Evolutionary conservation across 192 early-diverging fungal genomes (phyloP), one percentile per base, ranked within the genome.

Genomic region (Helicostylum pulchrum): DNA sequence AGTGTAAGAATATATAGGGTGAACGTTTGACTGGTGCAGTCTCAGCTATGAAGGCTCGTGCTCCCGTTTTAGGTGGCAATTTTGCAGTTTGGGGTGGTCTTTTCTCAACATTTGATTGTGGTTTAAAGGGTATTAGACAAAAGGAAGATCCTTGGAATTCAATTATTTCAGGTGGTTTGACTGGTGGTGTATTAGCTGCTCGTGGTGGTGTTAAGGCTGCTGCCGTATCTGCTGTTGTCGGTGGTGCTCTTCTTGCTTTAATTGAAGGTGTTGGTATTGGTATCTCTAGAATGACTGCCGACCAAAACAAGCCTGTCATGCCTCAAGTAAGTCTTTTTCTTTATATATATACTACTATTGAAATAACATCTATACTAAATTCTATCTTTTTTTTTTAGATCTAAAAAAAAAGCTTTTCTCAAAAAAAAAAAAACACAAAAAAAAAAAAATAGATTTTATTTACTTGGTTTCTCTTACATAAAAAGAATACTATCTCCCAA

Each of bases 101-200:
- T 67, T 99, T 98, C 75, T 94, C 94, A 52, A 91, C 96, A 4
- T 94, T 95, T 67, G 98, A 99, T 74, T 99, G 98, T 76, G 89
- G 87, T 47, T 78, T 99, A 57, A 94, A 93, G 66, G 86, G 89
- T 56, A 77, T 98, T 36, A 86, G 98, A 76, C 93, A 94, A 73
- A 98, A 97, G 88, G 98, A 99, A 70, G 98, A 99, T 80, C 89
- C 94, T 17, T 99, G 97, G 97, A 99, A 99, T 78, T 83, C 96
- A 10, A 99, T 99, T 62, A 78, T 88, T 51, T 90, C 92, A 17
- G 98, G 98, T 59, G 92, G 92, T 53, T 85, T 95, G 51, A 98
- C 98, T 1, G 96, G 98, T 47, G 98, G 93, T 8, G 82, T 97
- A 57, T 76, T 99, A 50, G 95, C 98, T 51, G 93, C 92, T 30